Evolutionary conservation across 495 filamentous ascomycete genomes (phyloP).

Genomic region (Penicillium taxi): DNA sequence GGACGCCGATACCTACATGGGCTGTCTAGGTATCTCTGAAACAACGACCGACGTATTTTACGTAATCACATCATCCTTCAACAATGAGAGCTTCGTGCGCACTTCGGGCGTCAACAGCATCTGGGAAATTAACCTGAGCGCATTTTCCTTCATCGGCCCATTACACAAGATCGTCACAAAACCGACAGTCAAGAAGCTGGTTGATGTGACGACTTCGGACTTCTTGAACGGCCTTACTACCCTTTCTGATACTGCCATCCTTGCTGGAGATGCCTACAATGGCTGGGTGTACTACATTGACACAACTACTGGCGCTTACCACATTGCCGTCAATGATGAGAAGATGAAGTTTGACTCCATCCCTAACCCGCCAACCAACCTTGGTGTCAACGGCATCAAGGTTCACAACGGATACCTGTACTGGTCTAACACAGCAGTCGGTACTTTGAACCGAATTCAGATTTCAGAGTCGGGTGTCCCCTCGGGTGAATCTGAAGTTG

Average conservation of each 20-base stretch:
- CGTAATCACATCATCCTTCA: neutral
- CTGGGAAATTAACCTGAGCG: conserved; percentile 1
- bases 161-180: neutral
- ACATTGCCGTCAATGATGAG: neutral
- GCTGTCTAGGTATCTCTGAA: conserved; percentile 2
- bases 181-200: neutral
- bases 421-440: conserved; percentile 1
- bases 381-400: conserved; percentile 3
- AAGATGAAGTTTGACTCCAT: conserved; percentile 1
- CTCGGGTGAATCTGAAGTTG: neutral
- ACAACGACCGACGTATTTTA: neutral
- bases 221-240: conserved; percentile 1
- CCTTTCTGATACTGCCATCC: neutral
- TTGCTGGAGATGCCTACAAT: conserved; percentile 1
- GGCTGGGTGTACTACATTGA: conserved; percentile 1
- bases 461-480: neutral
- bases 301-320: conserved; percentile 1
- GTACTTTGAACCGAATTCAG: conserved; percentile 1
- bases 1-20: conserved; percentile 1
- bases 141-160: neutral
- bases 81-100: neutral
- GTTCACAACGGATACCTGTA: neutral
- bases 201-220: neutral
- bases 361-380: neutral
- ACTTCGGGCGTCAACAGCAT: conserved; percentile 2